Base-by-base conservation (phyloP, 345 rosid species). In the Eucalyptus tenuipes region DNA sequence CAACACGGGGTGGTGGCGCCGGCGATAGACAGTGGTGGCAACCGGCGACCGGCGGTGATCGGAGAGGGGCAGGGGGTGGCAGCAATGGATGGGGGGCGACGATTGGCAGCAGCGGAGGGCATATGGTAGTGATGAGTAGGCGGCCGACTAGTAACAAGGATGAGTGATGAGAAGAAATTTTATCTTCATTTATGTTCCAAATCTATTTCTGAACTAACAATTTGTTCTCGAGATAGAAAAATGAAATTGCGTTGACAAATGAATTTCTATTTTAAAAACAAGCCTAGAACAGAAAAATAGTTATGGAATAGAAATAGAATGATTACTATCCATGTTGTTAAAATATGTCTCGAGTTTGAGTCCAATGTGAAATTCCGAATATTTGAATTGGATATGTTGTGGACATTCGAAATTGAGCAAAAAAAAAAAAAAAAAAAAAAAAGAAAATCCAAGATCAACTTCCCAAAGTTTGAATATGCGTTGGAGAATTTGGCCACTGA, bases 31-130 rank as follows among this genome's bases (percentile, higher is more conserved):
- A 52, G 18, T 52, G 55, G 24, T 52, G 9, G 24, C 55, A 50
- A 50, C 0, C 0, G 1, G 22, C 0, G 2, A 7, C 4, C 0
- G 0, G 4, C 1, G 1, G 2, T 17, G 55, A 52, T 52, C 0
- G 0, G 10, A 52, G 10, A 52, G 4, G 55, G 10, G 24, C 0
- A 0, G 24, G 22, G 55, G 55, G 24, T 18, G 55, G 24, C 2
- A 0, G 9, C 2, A 4, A 3, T 50, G 55, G 9, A 50, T 50
- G 55, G 55, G 53, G 4, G 24, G 0, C 0, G 0, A 18, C 2
- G 0, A 52, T 52, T 0, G 2, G 24, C 0, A 7, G 0, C 0
- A 52, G 1, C 1, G 0, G 2, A 52, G 24, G 10, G 55, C 1
- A 7, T 0, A 22, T 18, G 10, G 10, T 18, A 52, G 10, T 0